Conservation (phyloP, 371 early-diverging fungal genomes). For the Lichtheimia hyalospora region DNA sequence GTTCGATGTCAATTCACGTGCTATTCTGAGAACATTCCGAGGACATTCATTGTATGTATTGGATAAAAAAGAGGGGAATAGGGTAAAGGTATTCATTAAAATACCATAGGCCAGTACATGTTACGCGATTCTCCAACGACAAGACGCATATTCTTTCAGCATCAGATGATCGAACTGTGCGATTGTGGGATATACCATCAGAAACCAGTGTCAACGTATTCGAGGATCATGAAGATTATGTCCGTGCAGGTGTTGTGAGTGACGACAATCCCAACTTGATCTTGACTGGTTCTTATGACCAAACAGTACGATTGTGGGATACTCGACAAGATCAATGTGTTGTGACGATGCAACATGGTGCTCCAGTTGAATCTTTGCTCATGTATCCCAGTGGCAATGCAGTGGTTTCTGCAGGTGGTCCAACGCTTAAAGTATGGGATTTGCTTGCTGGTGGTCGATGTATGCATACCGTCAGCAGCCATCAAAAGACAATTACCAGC, state of each 20-base stretch:
- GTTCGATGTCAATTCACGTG: constrained; percentile 76
- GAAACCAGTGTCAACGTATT: constrained; percentile 75
- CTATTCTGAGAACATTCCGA: constrained; percentile 83
- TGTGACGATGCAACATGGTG: constrained; percentile 81
- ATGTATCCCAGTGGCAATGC: constrained; percentile 85
- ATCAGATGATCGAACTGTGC: constrained; percentile 90
- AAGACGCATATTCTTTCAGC: constrained; percentile 82
- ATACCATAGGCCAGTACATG: constrained; percentile 72
- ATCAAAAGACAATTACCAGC: constrained; percentile 93
- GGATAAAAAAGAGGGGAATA: background rate
- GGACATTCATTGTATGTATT: constrained; percentile 79
- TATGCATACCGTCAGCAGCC: constrained; percentile 78
- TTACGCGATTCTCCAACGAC: constrained; percentile 77
- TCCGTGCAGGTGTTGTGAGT: constrained; percentile 74
- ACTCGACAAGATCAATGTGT: constrained; percentile 71
- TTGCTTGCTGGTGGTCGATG: constrained; percentile 78
- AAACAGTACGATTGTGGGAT: constrained; percentile 92
- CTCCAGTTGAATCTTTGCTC: constrained; percentile 87
- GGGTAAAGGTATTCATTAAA: background rate
- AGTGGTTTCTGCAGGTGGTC: constrained; percentile 79
- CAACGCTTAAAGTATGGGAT: constrained; percentile 88
- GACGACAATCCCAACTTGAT: constrained; percentile 79
- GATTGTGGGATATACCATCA: constrained; percentile 91
- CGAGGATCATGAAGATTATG: constrained; percentile 88
- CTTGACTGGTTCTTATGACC: constrained; percentile 93